Conservation (phyloP, 768 basidiomycete genomes). For the Suillus subluteus region DNA sequence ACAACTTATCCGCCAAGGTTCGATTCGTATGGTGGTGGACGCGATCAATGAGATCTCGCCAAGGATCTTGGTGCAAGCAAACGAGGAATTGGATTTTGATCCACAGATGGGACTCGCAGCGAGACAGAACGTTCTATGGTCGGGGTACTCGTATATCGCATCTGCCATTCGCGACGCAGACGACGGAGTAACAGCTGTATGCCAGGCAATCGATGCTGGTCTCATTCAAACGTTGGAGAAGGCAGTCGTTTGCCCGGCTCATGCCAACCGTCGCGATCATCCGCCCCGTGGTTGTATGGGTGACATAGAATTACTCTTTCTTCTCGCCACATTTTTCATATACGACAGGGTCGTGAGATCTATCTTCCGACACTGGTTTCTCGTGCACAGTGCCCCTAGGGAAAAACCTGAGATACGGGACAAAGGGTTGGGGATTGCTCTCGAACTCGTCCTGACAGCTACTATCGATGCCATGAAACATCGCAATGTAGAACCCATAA, state of each 20-base stretch:
- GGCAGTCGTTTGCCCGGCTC: not conserved
- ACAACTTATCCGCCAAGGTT: conserved; percentile 4
- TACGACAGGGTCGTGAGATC: not conserved
- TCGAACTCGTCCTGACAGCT: not conserved
- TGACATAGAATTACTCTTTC: not conserved
- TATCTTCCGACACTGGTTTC: not conserved
- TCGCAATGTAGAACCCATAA: not conserved
- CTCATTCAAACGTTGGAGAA: not conserved
- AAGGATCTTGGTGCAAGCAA: not conserved
- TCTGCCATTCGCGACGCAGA: conserved; percentile 1
- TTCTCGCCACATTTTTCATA: not conserved
- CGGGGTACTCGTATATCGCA: not conserved
- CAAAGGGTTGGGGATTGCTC: not conserved
- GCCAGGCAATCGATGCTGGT: conserved; percentile 3
- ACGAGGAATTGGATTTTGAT: not conserved
- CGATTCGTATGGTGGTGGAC: not conserved
- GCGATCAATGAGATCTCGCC: not conserved
- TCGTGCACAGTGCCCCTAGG: not conserved
- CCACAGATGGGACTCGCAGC: not conserved
- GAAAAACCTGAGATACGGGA: not conserved
- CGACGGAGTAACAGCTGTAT: not conserved
- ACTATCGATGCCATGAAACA: not conserved
- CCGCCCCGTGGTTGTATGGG: not conserved
- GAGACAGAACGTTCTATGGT: not conserved
- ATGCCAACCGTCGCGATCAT: not conserved